Evolutionary conservation across 495 filamentous ascomycete species (phyloP).

Genomic region (Aspergillus cristatus): DNA sequence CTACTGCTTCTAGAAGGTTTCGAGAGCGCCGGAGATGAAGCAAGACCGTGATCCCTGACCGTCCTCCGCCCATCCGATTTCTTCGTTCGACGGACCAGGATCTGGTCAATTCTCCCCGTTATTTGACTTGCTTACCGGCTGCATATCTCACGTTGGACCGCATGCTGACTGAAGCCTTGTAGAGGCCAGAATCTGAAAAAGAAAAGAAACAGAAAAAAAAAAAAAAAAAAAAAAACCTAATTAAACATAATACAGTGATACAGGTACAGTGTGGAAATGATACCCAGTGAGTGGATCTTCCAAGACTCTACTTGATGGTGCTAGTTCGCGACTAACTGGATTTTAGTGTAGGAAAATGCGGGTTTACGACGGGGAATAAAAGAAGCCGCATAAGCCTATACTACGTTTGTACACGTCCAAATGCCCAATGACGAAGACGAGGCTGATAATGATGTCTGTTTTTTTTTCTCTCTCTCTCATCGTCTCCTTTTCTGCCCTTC

Average conservation of each 20-base stretch:
- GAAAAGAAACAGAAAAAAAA: neutral
- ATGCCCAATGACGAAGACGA: neutral
- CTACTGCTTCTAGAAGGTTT: conserved; percentile 18
- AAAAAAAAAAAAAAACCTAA: conserved; percentile 1
- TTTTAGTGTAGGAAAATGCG: no score
- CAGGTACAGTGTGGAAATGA: no score
- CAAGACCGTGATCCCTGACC: conserved; percentile 6
- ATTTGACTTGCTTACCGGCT: neutral
- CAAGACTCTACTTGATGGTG: no score
- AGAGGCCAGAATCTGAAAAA: neutral
- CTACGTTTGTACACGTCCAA: no score
- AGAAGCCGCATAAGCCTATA: no score
- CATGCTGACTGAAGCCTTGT: conserved; percentile 6
- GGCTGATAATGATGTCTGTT: neutral
- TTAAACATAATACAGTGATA: no score
- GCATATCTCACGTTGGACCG: conserved; percentile 10
- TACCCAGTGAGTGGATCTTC: no score
- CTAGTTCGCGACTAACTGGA: no score
- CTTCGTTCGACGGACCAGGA: neutral
- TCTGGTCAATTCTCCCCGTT: conserved; percentile 1
- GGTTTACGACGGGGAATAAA: no score
- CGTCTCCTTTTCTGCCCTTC: neutral
- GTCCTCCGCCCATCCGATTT: neutral
- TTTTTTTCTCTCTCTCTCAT: neutral
- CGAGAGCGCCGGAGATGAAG: conserved; percentile 8